phyloP scores from a whole-genome alignment of 768 basidiomycete species.

The Postia placenta region DNA sequence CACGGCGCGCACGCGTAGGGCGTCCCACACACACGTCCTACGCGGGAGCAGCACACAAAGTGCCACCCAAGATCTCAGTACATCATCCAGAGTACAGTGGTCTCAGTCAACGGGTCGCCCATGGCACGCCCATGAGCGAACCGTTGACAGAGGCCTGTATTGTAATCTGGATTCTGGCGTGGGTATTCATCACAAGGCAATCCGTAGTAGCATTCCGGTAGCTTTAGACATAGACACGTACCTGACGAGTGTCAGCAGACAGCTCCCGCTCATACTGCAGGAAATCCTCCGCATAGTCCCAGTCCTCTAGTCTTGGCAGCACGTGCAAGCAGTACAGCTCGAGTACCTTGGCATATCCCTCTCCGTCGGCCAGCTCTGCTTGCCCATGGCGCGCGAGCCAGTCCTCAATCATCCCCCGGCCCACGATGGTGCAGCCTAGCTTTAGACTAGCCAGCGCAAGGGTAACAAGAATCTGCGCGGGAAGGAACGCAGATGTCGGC shows the following conservation, averaged over 20 bases:
- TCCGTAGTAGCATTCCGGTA: no score
- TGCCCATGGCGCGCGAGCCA: slow-evolving; percentile 64
- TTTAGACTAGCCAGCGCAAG: slow-evolving; percentile 68
- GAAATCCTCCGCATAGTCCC: slow-evolving; percentile 78
- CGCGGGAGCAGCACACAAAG: no score
- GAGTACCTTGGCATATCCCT: slow-evolving; percentile 66
- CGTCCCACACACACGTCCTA: no score
- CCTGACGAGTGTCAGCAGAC: slow-evolving; percentile 41
- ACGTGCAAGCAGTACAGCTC: slow-evolving; percentile 74
- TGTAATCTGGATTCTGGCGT: background rate
- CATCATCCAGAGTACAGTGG: slow-evolving; percentile 35
- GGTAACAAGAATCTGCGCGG: slow-evolving; percentile 63
- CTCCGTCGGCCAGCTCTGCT: slow-evolving; percentile 18
- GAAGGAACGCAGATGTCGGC: slow-evolving; percentile 51
- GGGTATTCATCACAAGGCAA: no score
- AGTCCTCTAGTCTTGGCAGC: slow-evolving; percentile 66
- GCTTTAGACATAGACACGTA: slow-evolving; percentile 26
- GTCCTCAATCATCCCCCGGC: slow-evolving; percentile 64
- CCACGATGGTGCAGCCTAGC: slow-evolving; percentile 52
- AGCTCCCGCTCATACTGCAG: slow-evolving; percentile 69
- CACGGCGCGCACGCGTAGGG: no score
- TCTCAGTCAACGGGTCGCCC: slow-evolving; percentile 13
- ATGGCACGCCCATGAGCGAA: slow-evolving; percentile 14
- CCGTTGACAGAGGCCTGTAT: slow-evolving; percentile 6
- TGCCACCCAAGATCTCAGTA: no score